Base-by-base conservation (phyloP, 768 basidiomycete genomes). In the Piloderma croceum region DNA sequence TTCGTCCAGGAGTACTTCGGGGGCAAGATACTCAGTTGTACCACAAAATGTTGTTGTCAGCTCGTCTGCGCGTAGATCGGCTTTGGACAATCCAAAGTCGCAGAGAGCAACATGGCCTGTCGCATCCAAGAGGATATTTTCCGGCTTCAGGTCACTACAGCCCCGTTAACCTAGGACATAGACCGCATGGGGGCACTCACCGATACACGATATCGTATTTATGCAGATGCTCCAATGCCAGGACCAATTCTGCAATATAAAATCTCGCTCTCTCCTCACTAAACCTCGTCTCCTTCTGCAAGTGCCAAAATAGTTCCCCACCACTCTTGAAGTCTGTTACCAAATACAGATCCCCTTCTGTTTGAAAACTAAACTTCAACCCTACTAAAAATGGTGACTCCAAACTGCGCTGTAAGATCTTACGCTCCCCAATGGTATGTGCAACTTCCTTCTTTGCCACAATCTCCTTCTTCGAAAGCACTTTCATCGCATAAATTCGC, bases 401-500 rank as follows among this genome's bases (percentile, higher is more conserved):
- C 23, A 93, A 62, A 12, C 89, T 91, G 21, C 86, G 78, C 57
- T 98, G 94, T 24, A 98, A 77, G 58, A 99, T 98, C 71, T 98
- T 98, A 63, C 96, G 84, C 65, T 99, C 96, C 51, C 96, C 96
- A 42, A 99, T 98, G 12, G 96, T 99, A 62, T 99, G 96, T 7
- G 94, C 94, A 33, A 99, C 91, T 62, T 99, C 96, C 65, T 98
- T 98, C 74, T 97, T 98, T 19, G 90, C 93, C 40, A 98, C 81
- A 53, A 99, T 98, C 65, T 99, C 96, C 71, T 90, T 93, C 69
- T 99, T 99, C 23, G 90, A 93, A 27, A 99, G 75, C 42, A 98
- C 90, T 58, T 99, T 99, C 94, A 99, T 98, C 38, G 96, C 96
- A 69, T 97, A 99, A 66, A 99, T 98, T 34, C 96, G 88, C 62